Evolutionary conservation across 2,329 filamentous ascomycete species (phyloP), one percentile per base, ranked within the genome.

Genomic region (Teratosphaeria gauchensis): DNA sequence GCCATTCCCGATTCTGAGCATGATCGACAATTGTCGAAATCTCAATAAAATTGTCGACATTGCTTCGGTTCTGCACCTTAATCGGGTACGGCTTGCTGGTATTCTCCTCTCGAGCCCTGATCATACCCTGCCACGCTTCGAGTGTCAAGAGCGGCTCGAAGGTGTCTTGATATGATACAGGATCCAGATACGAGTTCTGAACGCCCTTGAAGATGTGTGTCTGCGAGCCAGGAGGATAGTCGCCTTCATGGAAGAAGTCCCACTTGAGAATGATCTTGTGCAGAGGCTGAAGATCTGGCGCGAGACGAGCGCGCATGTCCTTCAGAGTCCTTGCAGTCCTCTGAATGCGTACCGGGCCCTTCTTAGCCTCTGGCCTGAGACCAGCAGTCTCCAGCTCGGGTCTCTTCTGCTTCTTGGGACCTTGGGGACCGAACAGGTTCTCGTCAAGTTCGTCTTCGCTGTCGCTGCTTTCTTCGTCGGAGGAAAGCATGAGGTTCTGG

Each of bases 51-150:
- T 87, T 88, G 74, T 99, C 94, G 11, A 99, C 91, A 53, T 86
- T 94, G 69, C 94, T 86, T 61, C 94, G 88, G 68, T 88, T 95
- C 55, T 89, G 83, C 56, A 99, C 83, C 69, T 92, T 95, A 73
- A 97, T 85, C 61, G 91, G 90, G 68, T 96, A 95, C 0, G 89
- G 79, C 69, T 87, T 90, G 63, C 85, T 84, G 21, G 83, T 88
- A 54, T 86, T 84, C 73, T 99, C 94, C 68, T 96, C 90, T 71
- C 92, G 92, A 21, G 89, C 84, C 55, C 90, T 92, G 55, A 95
- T 86, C 71, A 99, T 94, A 4, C 89, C 89, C 70, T 95, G 89
- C 94, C 94, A 99, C 32, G 92, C 92, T 77, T 99, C 94, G 30
- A 95, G 87, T 32, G 94, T 85, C 35, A 99, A 80, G 24, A 99